Conservation (phyloP, 2,329 filamentous ascomycete genomes). For the Cadophora sp. region DNA sequence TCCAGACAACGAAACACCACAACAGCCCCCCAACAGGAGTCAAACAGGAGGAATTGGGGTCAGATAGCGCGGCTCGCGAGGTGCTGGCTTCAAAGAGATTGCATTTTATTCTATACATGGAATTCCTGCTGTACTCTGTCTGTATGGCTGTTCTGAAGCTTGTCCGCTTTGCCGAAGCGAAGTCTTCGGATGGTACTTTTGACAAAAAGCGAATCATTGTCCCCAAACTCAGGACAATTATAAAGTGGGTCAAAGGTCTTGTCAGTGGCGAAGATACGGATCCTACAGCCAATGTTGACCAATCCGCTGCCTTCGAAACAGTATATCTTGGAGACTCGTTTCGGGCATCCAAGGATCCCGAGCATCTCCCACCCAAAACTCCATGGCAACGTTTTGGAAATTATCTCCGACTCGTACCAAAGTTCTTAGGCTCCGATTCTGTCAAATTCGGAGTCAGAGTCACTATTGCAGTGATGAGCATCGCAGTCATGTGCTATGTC, state of each 20-base stretch:
- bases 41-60: conserved; percentile 54
- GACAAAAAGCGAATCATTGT: conserved; percentile 64
- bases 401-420: conserved; percentile 58
- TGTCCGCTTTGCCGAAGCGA: conserved; percentile 67
- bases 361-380: conserved; percentile 71
- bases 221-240: conserved; percentile 64
- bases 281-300: conserved; percentile 53
- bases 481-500: conserved; percentile 70
- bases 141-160: conserved; percentile 66
- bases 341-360: conserved; percentile 60
- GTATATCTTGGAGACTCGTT: conserved; percentile 60
- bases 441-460: conserved; percentile 73
- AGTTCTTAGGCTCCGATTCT: conserved; percentile 66
- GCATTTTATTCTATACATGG: conserved; percentile 72
- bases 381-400: conserved; percentile 66
- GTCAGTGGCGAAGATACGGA: conserved; percentile 60
- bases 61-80: conserved; percentile 42
- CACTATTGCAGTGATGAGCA: conserved; percentile 73
- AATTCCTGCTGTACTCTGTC: conserved; percentile 66
- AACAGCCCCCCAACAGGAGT: conserved; percentile 19
- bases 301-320: conserved; percentile 54
- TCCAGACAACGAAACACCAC: conserved; percentile 21
- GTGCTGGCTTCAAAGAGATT: conserved; percentile 55
- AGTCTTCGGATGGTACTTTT: conserved; percentile 66
- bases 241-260: conserved; percentile 65